Percentiles rank a stretch among this genome's conserved stretches.
These are phyloP conservation scores for Stachybotrys elegans DNA, from an alignment of 2,329 filamentous ascomycete species.

Conservation along the genomic window DNA sequence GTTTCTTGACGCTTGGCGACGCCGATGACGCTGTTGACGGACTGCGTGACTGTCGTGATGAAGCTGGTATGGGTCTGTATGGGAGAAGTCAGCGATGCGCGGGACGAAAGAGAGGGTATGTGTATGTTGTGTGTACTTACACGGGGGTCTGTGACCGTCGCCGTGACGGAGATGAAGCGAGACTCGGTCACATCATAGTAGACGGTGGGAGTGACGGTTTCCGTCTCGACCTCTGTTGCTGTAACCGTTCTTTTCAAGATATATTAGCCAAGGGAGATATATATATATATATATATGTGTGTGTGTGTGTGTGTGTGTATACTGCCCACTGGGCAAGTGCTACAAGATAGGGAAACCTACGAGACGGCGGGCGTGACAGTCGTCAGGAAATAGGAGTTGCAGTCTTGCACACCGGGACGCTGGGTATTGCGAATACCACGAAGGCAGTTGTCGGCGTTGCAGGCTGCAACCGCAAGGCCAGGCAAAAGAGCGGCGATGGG, in stretches of 20 bases:
- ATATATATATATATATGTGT: no score
- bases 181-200: neutral
- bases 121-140: no score
- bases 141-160: neutral
- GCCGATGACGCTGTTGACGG: conserved; percentile 11
- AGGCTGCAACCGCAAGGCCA: no score
- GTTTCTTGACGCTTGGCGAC: conserved; percentile 10
- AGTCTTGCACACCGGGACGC: conserved; percentile 6
- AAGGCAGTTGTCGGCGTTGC: conserved; percentile 1
- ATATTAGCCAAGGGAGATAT: neutral
- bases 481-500: no score
- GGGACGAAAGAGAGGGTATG: no score
- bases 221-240: neutral
- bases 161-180: neutral
- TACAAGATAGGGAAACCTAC: neutral
- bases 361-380: conserved; percentile 12
- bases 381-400: conserved; percentile 12
- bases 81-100: no score
- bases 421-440: neutral
- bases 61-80: neutral
- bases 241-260: neutral
- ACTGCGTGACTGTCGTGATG: neutral
- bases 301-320: no score
- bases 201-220: neutral
- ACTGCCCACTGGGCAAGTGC: no score